Evolutionary conservation across 805 yeast species (phyloP), one percentile per base, ranked within the genome.

Genomic region (Cyberlindnera galapagoensis): DNA sequence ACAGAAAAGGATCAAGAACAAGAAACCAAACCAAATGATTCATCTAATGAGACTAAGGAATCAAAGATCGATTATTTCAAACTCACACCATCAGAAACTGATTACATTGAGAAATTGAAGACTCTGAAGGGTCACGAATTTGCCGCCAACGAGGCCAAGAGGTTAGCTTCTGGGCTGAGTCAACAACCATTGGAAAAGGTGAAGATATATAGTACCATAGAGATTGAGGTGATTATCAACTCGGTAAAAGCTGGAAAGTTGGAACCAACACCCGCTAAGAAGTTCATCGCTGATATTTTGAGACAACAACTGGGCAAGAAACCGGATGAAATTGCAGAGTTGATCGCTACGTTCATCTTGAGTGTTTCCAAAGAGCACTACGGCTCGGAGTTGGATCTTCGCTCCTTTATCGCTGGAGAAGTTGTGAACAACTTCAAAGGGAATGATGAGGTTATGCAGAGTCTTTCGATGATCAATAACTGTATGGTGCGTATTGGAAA

Each of bases 41-140:
- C n/a, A n/a, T n/a, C n/a, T n/a, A n/a, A n/a, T n/a, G n/a, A 9
- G 13, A 22, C 9, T 8, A 11, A 7, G 25, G 12, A 11, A 22
- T 22, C 12, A 7, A 22, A 22, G 12, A 11, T 9, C 21, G 22
- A 20, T 20, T 20, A 20, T 20, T 8, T 20, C 10, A 20, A 20
- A 20, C 11, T 20, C 11, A 13, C 18, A 4, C 20, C 7, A 4
- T 24, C 11, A 12, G 21, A 24, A 12, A 13, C 13, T 5, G 17
- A 18, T 9, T 24, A 30, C 18, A 14, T 30, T 10, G 28, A 30
- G 11, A 30, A 24, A 25, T 13, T 30, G 7, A 11, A 25, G 14
- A 8, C 19, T 7, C 10, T 24, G 24, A 30, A 24, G 15, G 28
- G 28, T 18, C 14, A 24, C 6, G 28, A 19, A 9, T 24, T 24